Evolutionary conservation across 306 rosid species (phyloP).

Genomic region (Prunus armeniaca): DNA sequence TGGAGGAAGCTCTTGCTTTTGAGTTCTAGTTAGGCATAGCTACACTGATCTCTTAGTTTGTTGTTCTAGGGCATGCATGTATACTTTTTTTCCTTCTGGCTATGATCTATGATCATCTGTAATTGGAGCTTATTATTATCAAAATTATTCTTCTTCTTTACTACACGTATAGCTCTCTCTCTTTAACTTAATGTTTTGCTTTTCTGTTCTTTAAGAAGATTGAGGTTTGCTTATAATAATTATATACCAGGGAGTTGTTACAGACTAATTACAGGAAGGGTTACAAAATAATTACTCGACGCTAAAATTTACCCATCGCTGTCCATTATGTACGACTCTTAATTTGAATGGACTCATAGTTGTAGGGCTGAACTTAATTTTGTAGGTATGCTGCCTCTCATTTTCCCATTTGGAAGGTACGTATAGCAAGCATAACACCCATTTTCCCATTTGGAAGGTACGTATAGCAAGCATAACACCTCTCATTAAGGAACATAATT

Average conservation of each 20-base stretch:
- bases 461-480: not conserved
- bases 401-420: not conserved
- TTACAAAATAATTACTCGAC: too few relatives aligned
- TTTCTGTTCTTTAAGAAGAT: too few relatives aligned
- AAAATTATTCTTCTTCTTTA: not conserved
- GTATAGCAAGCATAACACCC: too few relatives aligned
- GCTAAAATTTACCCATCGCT: too few relatives aligned
- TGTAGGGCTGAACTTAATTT: not conserved
- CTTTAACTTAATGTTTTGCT: too few relatives aligned
- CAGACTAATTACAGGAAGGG: too few relatives aligned
- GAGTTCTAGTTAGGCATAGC: not conserved
- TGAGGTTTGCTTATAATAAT: too few relatives aligned
- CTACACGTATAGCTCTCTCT: not conserved
- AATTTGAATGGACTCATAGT: not conserved
- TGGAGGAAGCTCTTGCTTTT: slow-evolving; percentile 41
- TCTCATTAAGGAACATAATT: not conserved
- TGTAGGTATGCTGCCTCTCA: not conserved
- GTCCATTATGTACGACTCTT: too few relatives aligned
- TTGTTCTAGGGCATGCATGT: not conserved
- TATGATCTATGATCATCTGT: not conserved
- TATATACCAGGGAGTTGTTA: too few relatives aligned
- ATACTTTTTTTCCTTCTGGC: not conserved
- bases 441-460: not conserved
- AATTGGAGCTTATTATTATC: not conserved
- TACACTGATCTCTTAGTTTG: not conserved